Percentiles rank a stretch among this genome's conserved stretches.
These are phyloP conservation scores for Starmerella cellae DNA, from an alignment of 805 yeast species.

Conservation along the genomic window DNA sequence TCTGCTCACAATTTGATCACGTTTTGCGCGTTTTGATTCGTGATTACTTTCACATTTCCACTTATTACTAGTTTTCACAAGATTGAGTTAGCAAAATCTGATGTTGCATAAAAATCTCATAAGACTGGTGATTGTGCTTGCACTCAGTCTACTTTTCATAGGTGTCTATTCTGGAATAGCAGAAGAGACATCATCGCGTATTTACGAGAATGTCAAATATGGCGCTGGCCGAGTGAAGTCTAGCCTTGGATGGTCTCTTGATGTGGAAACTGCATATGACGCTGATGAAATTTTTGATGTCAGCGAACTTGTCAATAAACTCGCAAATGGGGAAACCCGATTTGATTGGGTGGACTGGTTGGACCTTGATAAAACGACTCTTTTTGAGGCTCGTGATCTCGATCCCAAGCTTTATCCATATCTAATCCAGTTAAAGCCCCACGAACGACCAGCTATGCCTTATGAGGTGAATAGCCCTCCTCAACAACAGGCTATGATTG, in stretches of 20 bases:
- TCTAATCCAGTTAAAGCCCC: neutral
- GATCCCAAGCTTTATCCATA: conserved; percentile 14
- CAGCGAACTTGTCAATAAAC: conserved; percentile 2
- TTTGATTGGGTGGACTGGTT: conserved; percentile 26
- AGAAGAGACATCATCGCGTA: neutral
- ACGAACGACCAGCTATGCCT: conserved; percentile 8
- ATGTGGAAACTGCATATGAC: neutral
- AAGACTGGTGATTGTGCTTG: neutral
- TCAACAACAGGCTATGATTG: conserved; percentile 18
- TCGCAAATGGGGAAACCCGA: conserved; percentile 4
- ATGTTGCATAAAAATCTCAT: neutral
- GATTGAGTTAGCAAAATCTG: too few relatives aligned
- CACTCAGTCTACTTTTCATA: neutral
- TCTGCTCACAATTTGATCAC: too few relatives aligned
- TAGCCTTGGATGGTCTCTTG: neutral
- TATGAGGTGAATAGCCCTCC: conserved; percentile 4
- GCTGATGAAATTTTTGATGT: conserved; percentile 5
- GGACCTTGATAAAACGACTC: conserved; percentile 18
- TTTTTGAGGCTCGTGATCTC: conserved; percentile 9
- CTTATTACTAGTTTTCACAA: too few relatives aligned
- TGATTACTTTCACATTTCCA: too few relatives aligned
- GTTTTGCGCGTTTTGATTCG: too few relatives aligned
- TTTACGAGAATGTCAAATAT: neutral
- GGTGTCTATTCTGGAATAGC: neutral
- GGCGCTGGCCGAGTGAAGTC: neutral